A percentile compares a stretch with the other conserved stretches of the same genome.
phyloP scores from a whole-genome alignment of 2,329 filamentous ascomycete species.

The Microcera coccophila region DNA sequence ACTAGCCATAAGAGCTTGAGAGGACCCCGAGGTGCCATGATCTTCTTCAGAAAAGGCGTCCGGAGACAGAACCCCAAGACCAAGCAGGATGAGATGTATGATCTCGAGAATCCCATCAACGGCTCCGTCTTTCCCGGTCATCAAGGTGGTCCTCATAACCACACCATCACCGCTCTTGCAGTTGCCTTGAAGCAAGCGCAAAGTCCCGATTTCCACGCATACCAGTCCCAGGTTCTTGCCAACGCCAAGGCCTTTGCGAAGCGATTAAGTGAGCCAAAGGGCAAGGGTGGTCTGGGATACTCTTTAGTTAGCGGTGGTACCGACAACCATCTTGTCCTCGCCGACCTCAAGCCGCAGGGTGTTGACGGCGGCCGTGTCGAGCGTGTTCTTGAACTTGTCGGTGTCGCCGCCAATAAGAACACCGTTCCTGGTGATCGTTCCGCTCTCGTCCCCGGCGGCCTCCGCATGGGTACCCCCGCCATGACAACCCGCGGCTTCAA shows the following conservation, averaged over 20 bases:
- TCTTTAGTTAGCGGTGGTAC: conserved; percentile 90
- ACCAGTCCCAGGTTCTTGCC: conserved; percentile 83
- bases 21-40: conserved; percentile 92
- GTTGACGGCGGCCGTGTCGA: conserved; percentile 90
- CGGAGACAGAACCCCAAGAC: conserved; percentile 79
- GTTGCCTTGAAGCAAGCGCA: conserved; percentile 94
- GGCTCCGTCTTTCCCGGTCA: conserved; percentile 96
- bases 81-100: conserved; percentile 79
- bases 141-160: conserved; percentile 97
- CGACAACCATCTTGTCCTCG: conserved; percentile 92
- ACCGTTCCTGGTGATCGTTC: conserved; percentile 94
- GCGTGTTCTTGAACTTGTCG: conserved; percentile 83
- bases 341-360: conserved; percentile 83
- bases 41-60: conserved; percentile 95
- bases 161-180: conserved; percentile 93
- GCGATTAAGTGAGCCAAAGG: conserved; percentile 62
- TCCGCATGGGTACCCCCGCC: conserved; percentile 91
- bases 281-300: conserved; percentile 76
- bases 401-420: conserved; percentile 99
- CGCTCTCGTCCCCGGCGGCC: conserved; percentile 85
- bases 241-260: conserved; percentile 86
- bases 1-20: conserved; percentile 97
- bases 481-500: conserved; percentile 97
- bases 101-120: conserved; percentile 92
- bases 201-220: conserved; percentile 82